Base-by-base conservation (phyloP, 2,329 filamentous ascomycete species). In the Leptoxyphium fumago region DNA sequence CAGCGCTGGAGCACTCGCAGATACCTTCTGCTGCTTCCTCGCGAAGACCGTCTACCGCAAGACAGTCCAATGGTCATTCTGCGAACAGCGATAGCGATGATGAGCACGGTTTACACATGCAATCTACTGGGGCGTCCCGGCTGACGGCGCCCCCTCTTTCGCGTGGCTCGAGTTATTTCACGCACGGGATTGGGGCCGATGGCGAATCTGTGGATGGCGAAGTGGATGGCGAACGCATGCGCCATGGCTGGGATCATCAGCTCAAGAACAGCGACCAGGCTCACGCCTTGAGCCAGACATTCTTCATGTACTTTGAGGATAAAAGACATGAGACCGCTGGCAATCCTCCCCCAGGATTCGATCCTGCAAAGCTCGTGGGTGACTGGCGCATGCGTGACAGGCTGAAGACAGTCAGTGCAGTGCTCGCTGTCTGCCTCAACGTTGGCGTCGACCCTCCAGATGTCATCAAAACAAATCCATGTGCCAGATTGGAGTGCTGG, bases 241-340 rank as follows among this genome's bases (percentile, higher is more conserved):
- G 88, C 41, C 88, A 95, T 66, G 88, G 88, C 40, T 95, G 91
- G 69, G 86, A 94, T 59, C 83, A 88, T 53, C 86, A 94, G 62
- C 87, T 94, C 61, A 83, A 86, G 58, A 93, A 84, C 5, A 84
- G 87, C 53, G 86, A 94, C 58, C 88, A 93, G 56, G 82, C 93
- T 54, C 82, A 83, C 45, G 75, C 87, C 52, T 71, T 94, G 50
- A 55, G 51, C 38, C 44, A 94, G 83, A 93, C 86, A 53, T 98
- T 94, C 78, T 96, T 94, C 70, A 96, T 96, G 89, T 98, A 98
- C 66, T 98, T 84, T 64, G 95, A 89, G 50, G 91, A 98, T 64
- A 96, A 96, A 65, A 82, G 89, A 43, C 91, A 98, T 65, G 91
- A 96, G 61, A 91, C 86, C 17, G 89, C 86, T 30, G 91, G 87